These are phyloP conservation scores for Turnera subulata DNA, from an alignment of 345 rosid species.

Conservation along the genomic window DNA sequence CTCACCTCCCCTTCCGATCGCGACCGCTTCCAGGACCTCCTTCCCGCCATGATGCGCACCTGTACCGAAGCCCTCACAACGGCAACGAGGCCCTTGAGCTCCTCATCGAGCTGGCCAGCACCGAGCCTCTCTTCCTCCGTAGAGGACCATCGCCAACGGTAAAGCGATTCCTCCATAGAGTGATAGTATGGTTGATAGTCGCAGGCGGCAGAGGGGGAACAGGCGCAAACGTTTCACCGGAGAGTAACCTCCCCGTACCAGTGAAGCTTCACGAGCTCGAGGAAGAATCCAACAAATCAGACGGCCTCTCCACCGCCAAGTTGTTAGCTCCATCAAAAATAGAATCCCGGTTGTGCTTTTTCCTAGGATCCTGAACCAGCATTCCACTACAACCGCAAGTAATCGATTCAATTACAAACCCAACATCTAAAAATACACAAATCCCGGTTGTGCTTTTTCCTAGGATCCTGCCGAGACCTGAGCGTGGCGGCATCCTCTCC, in stretches of 20 bases:
- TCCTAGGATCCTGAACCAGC: constrained; percentile 83
- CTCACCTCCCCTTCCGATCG: constrained; percentile 55
- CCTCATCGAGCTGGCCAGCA: constrained; percentile 88
- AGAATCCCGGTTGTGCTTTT: constrained; percentile 52
- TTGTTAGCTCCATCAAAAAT: constrained; percentile 65
- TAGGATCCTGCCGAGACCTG: constrained; percentile 93
- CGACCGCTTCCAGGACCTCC: constrained; percentile 84
- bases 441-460: constrained; percentile 47
- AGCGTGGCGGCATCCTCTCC: too few species aligned
- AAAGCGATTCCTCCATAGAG: constrained; percentile 91
- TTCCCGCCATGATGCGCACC: constrained; percentile 90
- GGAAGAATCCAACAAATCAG: constrained; percentile 41
- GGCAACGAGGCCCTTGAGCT: constrained; percentile 88
- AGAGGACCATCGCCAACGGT: constrained; percentile 86
- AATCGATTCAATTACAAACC: not conserved
- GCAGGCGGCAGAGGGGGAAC: constrained; percentile 59
- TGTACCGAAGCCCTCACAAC: constrained; percentile 73
- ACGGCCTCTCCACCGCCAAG: constrained; percentile 61
- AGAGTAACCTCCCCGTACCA: constrained; percentile 65
- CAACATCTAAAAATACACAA: not conserved
- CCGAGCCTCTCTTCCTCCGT: constrained; percentile 84
- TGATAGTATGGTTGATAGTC: constrained; percentile 51
- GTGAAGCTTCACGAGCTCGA: constrained; percentile 70
- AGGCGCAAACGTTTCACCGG: constrained; percentile 57
- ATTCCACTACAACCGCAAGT: constrained; percentile 56